Evolutionary conservation across 2,329 filamentous ascomycete genomes (phyloP), one percentile per base, ranked within the genome.

Genomic region (Aspergillus alliaceus): DNA sequence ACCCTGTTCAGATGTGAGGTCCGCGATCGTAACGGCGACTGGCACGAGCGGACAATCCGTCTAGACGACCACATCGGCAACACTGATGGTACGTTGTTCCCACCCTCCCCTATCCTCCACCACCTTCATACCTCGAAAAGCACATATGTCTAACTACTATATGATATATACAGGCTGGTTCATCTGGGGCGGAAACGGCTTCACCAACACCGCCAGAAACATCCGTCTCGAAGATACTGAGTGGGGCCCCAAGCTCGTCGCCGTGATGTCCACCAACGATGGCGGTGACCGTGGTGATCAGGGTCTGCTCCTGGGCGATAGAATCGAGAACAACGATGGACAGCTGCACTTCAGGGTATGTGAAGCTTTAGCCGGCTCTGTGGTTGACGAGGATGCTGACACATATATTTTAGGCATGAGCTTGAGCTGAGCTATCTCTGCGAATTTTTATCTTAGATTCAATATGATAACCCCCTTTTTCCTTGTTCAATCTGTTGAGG

Each of bases 31-130:
- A 25, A 53, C 12, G 58, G 58, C 12, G 34, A 59, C 15, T 31
- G 46, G 34, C 25, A 37, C 11, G 39, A 53, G 7, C 54, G 54
- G 3, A 59, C 48, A 34, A 61, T 64, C 53, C 49, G 58, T 4
- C 46, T 64, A 11, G 62, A 64, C 15, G 54, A 59, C 4, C 62
- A 64, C 39, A 64, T 64, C n/a, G 62, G 62, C 1, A 64, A 64
- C 29, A 58, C 51, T 0, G 60, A 64, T 29, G 62, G 62, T 64
- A 50, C 25, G 24, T 20, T 12, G n/a, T n/a, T n/a, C n/a, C n/a
- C n/a, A n/a, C n/a, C n/a, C n/a, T n/a, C n/a, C n/a, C n/a, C n/a
- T n/a, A n/a, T n/a, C n/a, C n/a, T n/a, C n/a, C n/a, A n/a, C n/a
- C n/a, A n/a, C n/a, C n/a, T n/a, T n/a, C n/a, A n/a, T n/a, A n/a